Base-by-base conservation (phyloP, 441 rosid genomes). In the Theobroma grandiflorum region DNA sequence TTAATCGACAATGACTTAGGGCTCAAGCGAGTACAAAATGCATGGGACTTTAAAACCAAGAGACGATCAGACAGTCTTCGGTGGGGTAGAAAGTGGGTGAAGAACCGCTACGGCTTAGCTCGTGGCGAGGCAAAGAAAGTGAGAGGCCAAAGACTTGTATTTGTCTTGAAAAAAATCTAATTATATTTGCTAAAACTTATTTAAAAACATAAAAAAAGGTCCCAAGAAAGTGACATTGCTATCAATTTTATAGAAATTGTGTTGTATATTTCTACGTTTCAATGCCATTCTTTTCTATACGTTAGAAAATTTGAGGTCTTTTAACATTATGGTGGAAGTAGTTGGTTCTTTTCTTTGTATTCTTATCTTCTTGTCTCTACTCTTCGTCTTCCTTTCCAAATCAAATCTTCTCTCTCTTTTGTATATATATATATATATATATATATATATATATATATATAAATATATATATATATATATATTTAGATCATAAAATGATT, bases 11-110 rank as follows among this genome's bases (percentile, higher is more conserved):
- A 55, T 73, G 76, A 73, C 76, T 73, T 73, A 7, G 16, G 49
- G 4, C 33, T 55, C 11, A 57, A 73, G 63, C 68, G 20, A 63
- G 9, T 37, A 38, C 11, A 15, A 35, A 63, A 14, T n/a, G 4
- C 4, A 14, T 22, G 2, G 15, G 20, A 10, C 37, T 26, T 15
- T 33, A 59, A 59, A 10, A n/a, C 6, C 22, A 59, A 26, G 37
- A 22, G 37, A 26, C 9, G 1, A 59, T 9, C 11, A 8, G 1
- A 18, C 6, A 2, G 76, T 37, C 37, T 16, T 73, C 26, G 26
- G 64, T 74, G 77, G 65, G 76, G 33, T 59, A 16, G 37, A n/a
- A 74, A 66, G 67, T 75, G 5, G 68, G 68, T 43, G 69, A 61
- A 14, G n/a, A 75, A 61, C 69, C 63, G 53, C n/a, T 16, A 62